Conservation (phyloP, 768 basidiomycete genomes). For the Trametes cubensis region DNA sequence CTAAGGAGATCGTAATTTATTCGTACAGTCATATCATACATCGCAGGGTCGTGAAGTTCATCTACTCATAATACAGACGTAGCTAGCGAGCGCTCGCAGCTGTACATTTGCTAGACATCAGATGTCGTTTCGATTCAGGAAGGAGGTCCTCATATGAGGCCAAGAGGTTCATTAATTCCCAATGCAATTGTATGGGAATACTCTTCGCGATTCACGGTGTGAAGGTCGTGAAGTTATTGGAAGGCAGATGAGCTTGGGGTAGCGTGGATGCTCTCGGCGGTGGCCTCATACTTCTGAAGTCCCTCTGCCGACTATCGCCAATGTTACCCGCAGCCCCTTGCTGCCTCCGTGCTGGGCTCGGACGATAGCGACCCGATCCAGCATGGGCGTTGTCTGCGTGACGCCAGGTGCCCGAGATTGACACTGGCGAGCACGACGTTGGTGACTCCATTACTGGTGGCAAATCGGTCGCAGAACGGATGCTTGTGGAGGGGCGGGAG, state of each 20-base stretch:
- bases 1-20: slow-evolving; percentile 21
- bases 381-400: not conserved
- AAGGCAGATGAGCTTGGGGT: not conserved
- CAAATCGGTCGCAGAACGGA: not conserved
- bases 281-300: not conserved
- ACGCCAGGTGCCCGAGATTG: not conserved
- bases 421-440: not conserved
- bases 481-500: not conserved
- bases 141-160: no score
- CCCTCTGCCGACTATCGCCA: not conserved
- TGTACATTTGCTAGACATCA: not conserved
- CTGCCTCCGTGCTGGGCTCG: not conserved
- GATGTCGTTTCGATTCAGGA: not conserved
- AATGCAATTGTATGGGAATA: not conserved
- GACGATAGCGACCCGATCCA: not conserved
- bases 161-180: not conserved
- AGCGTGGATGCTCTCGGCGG: not conserved
- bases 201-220: not conserved
- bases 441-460: not conserved
- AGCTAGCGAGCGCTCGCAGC: no score
- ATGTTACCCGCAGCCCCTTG: no score
- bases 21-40: slow-evolving; percentile 15
- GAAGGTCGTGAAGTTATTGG: not conserved
- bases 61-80: not conserved
- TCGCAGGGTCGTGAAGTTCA: slow-evolving; percentile 1